Percentiles rank a stretch among this genome's conserved stretches.
Conservation (phyloP, 768 basidiomycete species). For the Paxillus rubicundulus region DNA sequence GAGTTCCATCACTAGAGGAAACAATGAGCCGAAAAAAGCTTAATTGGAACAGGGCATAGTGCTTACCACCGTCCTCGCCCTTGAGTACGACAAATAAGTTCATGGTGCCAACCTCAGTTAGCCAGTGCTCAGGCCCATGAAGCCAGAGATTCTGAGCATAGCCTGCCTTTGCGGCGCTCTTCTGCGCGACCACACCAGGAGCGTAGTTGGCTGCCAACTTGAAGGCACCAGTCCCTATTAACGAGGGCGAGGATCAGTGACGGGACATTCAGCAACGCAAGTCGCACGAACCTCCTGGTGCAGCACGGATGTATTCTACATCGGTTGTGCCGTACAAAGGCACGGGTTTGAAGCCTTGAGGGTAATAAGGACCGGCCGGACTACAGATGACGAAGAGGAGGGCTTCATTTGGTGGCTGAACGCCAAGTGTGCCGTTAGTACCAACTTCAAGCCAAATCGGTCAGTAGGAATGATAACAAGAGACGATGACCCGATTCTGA, state of each 20-base stretch:
- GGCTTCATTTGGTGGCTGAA: slow-evolving; percentile 65
- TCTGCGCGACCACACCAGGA: slow-evolving; percentile 83
- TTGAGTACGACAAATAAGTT: slow-evolving; percentile 85
- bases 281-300: slow-evolving; percentile 63
- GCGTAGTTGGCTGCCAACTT: slow-evolving; percentile 91
- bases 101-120: slow-evolving; percentile 84
- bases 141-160: slow-evolving; percentile 92
- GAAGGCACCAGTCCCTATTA: slow-evolving; percentile 74
- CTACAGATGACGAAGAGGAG: slow-evolving; percentile 63
- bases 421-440: slow-evolving; percentile 47
- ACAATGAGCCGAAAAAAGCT: not conserved
- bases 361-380: slow-evolving; percentile 76
- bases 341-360: slow-evolving; percentile 86
- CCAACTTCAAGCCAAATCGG: slow-evolving; percentile 54
- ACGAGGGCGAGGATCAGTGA: slow-evolving; percentile 5
- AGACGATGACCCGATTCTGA: not conserved
- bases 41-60: not conserved
- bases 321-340: slow-evolving; percentile 77
- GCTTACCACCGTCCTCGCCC: slow-evolving; percentile 60
- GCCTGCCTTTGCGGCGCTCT: slow-evolving; percentile 67
- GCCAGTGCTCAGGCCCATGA: slow-evolving; percentile 56
- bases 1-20: slow-evolving; percentile 46
- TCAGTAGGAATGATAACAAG: slow-evolving; percentile 5
- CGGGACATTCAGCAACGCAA: not conserved
- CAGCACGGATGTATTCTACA: slow-evolving; percentile 71